These are phyloP conservation scores for Backusella macrospora DNA, from an alignment of 192 early-diverging fungal species.

Conservation along the genomic window DNA sequence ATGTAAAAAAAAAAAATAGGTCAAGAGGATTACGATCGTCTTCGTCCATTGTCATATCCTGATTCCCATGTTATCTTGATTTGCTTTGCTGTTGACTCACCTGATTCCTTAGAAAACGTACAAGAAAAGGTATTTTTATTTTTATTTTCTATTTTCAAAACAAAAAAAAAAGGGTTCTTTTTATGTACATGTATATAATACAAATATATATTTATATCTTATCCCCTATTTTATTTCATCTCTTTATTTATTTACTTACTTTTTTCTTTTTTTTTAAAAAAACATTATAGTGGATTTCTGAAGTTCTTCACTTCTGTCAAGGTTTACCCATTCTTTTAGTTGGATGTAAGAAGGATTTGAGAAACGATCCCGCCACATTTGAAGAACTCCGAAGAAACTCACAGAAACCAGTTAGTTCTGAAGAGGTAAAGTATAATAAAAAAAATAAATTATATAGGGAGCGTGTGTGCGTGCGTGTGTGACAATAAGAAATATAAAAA, in stretches of 20 bases:
- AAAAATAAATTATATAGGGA: background rate
- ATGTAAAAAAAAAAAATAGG: conserved; percentile 19
- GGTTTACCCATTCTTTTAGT: conserved; percentile 86
- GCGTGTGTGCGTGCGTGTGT: background rate
- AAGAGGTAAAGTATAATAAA: conserved; percentile 61
- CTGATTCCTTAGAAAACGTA: conserved; percentile 83
- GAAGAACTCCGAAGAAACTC: conserved; percentile 72
- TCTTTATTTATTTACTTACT: no score
- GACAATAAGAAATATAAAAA: background rate
- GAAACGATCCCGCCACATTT: conserved; percentile 76
- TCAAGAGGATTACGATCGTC: conserved; percentile 56
- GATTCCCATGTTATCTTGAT: conserved; percentile 93
- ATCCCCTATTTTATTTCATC: background rate
- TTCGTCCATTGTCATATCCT: conserved; percentile 90
- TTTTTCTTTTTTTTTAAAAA: background rate
- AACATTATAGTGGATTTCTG: conserved; percentile 77
- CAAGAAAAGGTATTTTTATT: conserved; percentile 54
- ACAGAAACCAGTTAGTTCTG: conserved; percentile 73
- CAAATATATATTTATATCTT: background rate
- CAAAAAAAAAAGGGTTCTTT: background rate
- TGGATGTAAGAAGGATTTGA: conserved; percentile 89
- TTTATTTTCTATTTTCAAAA: background rate
- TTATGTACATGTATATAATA: background rate
- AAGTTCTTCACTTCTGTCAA: conserved; percentile 85
- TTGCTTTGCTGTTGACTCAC: conserved; percentile 87